phyloP scores from a whole-genome alignment of 73 alveolate species.

The Uronychia setigera region DNA sequence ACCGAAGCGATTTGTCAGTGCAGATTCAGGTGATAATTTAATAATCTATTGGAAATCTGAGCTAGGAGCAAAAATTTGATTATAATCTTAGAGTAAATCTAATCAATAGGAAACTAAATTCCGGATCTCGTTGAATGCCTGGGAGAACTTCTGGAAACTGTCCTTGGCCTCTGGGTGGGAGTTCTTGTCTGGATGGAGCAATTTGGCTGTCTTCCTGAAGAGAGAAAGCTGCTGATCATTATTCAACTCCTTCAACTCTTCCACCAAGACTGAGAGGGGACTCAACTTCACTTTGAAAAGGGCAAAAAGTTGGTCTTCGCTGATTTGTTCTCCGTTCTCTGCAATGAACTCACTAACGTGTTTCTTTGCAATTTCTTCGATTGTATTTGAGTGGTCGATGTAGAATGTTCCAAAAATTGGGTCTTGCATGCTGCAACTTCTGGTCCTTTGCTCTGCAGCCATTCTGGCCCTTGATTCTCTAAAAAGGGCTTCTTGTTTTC shows the following conservation, averaged over 20 bases:
- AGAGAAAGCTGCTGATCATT: neutral
- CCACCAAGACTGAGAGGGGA: neutral
- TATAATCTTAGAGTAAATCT: too few species aligned
- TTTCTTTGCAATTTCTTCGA: neutral
- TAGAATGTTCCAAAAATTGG: neutral
- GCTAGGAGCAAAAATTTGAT: neutral
- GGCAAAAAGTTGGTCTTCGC: neutral
- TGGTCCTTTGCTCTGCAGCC: neutral
- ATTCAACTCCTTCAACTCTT: neutral
- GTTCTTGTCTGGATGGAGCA: conserved; percentile 22
- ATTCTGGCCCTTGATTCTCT: neutral
- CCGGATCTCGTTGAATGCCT: too few species aligned
- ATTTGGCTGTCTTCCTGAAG: neutral
- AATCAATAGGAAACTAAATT: too few species aligned
- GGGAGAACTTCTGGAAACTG: conserved; percentile 1
- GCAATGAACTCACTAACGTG: neutral
- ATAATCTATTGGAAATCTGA: neutral
- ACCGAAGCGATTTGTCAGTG: neutral
- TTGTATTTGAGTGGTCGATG: neutral
- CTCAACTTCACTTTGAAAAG: neutral
- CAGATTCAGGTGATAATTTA: neutral
- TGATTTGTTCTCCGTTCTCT: neutral
- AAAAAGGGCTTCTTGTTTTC: neutral
- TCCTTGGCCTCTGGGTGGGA: conserved; percentile 11
- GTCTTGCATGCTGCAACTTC: conserved; percentile 1